phyloP scores from a whole-genome alignment of 192 early-diverging fungal genomes.

The Entophlyctis helioformis region DNA sequence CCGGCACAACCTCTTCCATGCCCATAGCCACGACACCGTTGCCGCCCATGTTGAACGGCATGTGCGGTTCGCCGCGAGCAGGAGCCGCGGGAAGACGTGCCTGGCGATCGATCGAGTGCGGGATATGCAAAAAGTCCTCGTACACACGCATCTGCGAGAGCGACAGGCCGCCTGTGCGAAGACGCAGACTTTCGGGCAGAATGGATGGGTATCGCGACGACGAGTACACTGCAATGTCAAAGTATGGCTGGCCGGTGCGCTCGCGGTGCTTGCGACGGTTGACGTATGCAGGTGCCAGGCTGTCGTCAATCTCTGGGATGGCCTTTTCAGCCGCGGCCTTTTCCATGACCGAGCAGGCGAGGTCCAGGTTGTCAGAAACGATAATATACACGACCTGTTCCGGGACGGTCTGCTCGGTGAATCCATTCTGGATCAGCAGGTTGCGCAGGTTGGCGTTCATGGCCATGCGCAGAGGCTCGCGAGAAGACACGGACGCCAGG shows the following conservation, averaged over 20 bases:
- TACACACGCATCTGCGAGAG: conserved; percentile 57
- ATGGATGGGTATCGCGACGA: conserved; percentile 69
- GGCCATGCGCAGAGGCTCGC: conserved; percentile 80
- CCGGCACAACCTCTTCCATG: no score
- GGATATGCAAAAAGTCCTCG: no score
- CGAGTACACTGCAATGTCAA: conserved; percentile 69
- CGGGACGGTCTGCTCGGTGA: conserved; percentile 63
- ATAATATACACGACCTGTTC: conserved; percentile 77
- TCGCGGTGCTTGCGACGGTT: conserved; percentile 82
- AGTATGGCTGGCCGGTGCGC: conserved; percentile 79
- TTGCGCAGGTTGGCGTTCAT: conserved; percentile 63
- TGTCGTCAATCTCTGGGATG: conserved; percentile 84
- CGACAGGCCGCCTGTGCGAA: conserved; percentile 71
- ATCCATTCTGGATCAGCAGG: conserved; percentile 61
- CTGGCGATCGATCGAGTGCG: no score
- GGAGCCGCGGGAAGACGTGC: no score
- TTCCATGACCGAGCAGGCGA: conserved; percentile 89
- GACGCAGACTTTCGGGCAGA: conserved; percentile 76
- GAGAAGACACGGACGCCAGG: conserved; percentile 82
- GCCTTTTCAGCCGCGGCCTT: conserved; percentile 93
- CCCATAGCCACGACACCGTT: no score
- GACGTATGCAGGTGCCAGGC: conserved; percentile 53
- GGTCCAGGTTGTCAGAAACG: conserved; percentile 86
- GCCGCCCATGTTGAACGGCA: no score
- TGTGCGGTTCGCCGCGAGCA: no score